phyloP scores from a whole-genome alignment of 306 rosid genomes.

The Acacia confusa region DNA sequence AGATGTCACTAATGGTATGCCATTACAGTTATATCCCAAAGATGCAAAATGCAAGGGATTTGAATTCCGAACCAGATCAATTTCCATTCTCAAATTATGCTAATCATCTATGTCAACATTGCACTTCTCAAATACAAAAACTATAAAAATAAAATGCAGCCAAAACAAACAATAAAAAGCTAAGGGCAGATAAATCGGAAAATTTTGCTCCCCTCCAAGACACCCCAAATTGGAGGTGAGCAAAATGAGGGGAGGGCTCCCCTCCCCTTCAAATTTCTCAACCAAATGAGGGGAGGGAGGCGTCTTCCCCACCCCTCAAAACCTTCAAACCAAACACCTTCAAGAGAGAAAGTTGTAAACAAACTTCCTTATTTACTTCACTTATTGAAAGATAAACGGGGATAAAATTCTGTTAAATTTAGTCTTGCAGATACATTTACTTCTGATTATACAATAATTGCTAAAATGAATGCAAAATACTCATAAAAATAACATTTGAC shows the following conservation, averaged over 20 bases:
- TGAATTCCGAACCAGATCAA: slow-evolving; percentile 60
- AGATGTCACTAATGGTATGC: slow-evolving; percentile 26
- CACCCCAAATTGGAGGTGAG: no score
- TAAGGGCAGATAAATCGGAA: no score
- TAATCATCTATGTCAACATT: slow-evolving; percentile 97
- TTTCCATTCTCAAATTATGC: slow-evolving; percentile 95
- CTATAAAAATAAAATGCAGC: not conserved
- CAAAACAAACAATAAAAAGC: not conserved
- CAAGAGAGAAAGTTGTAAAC: not conserved
- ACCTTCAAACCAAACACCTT: no score
- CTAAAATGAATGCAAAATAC: not conserved
- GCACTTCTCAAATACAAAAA: slow-evolving; percentile 35
- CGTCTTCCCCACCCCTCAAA: no score
- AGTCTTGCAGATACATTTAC: not conserved
- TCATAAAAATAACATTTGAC: not conserved
- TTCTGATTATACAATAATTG: not conserved
- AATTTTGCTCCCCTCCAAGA: not conserved
- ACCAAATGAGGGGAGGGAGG: no score
- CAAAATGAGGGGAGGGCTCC: no score
- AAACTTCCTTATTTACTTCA: not conserved
- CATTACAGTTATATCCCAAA: slow-evolving; percentile 20
- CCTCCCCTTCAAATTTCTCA: no score
- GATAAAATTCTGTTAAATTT: not conserved
- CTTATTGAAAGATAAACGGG: not conserved
- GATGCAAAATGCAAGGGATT: slow-evolving; percentile 27